phyloP scores from a whole-genome alignment of 192 early-diverging fungal species.

The Bifiguratus adelaidae region DNA sequence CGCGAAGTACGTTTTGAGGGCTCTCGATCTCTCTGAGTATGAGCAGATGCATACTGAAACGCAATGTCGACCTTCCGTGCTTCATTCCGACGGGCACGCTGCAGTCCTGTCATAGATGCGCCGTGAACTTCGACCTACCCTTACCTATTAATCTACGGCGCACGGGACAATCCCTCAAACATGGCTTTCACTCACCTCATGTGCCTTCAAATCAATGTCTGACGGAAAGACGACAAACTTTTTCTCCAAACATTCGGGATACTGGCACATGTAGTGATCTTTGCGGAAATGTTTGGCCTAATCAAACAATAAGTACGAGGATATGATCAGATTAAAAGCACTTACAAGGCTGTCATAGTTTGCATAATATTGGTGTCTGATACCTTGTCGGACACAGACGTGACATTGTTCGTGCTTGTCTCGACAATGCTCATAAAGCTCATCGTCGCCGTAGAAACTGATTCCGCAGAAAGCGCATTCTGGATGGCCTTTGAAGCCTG shows the following conservation, averaged over 20 bases:
- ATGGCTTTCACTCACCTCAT: slow-evolving; percentile 53
- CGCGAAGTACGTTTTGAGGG: slow-evolving; percentile 1
- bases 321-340: background rate
- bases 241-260: slow-evolving; percentile 75
- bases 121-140: slow-evolving; percentile 31
- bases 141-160: no score
- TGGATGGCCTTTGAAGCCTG: slow-evolving; percentile 78
- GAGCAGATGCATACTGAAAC: slow-evolving; percentile 10
- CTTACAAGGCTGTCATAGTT: slow-evolving; percentile 74
- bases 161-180: no score
- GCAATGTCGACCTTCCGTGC: slow-evolving; percentile 20
- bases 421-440: slow-evolving; percentile 91
- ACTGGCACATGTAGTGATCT: slow-evolving; percentile 74
- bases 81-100: slow-evolving; percentile 18
- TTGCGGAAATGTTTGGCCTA: slow-evolving; percentile 65
- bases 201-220: slow-evolving; percentile 84
- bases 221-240: slow-evolving; percentile 95
- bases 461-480: slow-evolving; percentile 80
- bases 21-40: background rate
- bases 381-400: slow-evolving; percentile 63
- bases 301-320: background rate
- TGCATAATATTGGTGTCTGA: slow-evolving; percentile 77
- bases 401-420: slow-evolving; percentile 93
- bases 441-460: slow-evolving; percentile 83
- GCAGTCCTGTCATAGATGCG: slow-evolving; percentile 8